Evolutionary conservation across 129 eudicot genomes (phyloP).

Genomic region (Dittrichia graveolens): DNA sequence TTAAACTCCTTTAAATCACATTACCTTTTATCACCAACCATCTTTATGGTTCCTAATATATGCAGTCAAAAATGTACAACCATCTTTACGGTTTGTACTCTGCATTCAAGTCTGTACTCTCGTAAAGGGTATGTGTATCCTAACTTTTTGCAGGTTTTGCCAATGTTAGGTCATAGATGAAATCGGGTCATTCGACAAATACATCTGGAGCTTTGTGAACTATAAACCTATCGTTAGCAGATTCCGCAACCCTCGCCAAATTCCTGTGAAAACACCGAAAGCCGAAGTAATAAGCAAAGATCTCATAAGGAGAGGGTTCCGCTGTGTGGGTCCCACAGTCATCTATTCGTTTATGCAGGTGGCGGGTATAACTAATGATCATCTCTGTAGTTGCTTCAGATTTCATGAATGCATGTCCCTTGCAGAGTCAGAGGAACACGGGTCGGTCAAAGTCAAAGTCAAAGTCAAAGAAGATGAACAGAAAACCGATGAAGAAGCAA

Average conservation of each 20-base stretch:
- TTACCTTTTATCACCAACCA: conserved; percentile 4
- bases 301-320: conserved; percentile 62
- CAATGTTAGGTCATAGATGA: conserved; percentile 54
- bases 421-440: conserved; percentile 34
- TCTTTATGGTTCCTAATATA: conserved; percentile 20
- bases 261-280: conserved; percentile 66
- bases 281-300: conserved; percentile 70
- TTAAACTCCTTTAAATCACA: conserved; percentile 8
- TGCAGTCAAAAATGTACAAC: conserved; percentile 25
- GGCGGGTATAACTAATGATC: conserved; percentile 71
- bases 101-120: conserved; percentile 9
- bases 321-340: conserved; percentile 73
- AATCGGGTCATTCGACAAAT: conserved; percentile 64
- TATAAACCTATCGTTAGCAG: conserved; percentile 55
- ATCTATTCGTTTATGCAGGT: conserved; percentile 76
- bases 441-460: conserved; percentile 13
- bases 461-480: conserved; percentile 33
- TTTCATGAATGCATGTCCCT: conserved; percentile 48
- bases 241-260: conserved; percentile 65
- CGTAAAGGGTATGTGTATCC: conserved; percentile 26
- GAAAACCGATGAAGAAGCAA: conserved; percentile 27
- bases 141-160: conserved; percentile 55
- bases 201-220: conserved; percentile 76
- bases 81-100: conserved; percentile 11
- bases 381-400: conserved; percentile 59